Conservation (phyloP, 495 filamentous ascomycete genomes). For the Xylaria longipes region DNA sequence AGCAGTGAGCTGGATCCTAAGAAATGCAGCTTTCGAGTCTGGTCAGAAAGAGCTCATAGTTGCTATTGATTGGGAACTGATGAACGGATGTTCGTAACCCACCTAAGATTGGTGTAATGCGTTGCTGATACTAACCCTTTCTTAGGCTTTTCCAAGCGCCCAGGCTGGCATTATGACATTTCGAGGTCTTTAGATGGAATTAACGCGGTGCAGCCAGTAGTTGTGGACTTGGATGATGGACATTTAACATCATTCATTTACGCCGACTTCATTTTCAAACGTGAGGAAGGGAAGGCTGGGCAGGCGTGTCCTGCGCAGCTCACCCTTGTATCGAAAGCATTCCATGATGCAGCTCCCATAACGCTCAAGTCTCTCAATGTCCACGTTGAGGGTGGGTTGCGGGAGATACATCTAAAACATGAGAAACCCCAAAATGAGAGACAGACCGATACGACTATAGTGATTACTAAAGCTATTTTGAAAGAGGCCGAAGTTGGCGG, state of each 20-base stretch:
- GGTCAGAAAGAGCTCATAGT: constrained; percentile 71
- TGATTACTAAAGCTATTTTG: constrained; percentile 38
- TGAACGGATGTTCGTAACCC: constrained; percentile 66
- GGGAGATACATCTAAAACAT: constrained; percentile 58
- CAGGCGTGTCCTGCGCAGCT: constrained; percentile 78
- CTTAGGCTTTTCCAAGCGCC: constrained; percentile 64
- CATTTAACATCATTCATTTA: constrained; percentile 75
- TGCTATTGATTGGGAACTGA: constrained; percentile 84
- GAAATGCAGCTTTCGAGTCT: constrained; percentile 70
- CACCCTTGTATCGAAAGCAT: constrained; percentile 71
- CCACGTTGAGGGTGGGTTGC: constrained; percentile 72
- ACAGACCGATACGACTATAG: constrained; percentile 21
- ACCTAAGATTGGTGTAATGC: constrained; percentile 22
- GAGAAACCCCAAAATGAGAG: constrained; percentile 24
- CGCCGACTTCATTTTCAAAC: constrained; percentile 74
- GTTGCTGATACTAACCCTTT: constrained; percentile 2
- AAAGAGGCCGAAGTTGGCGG: constrained; percentile 29
- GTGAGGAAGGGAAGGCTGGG: constrained; percentile 81
- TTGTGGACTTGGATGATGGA: constrained; percentile 67
- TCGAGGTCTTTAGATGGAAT: constrained; percentile 68
- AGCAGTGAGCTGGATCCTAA: constrained; percentile 74
- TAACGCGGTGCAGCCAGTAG: constrained; percentile 62
- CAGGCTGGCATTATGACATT: constrained; percentile 76
- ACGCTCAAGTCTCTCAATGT: constrained; percentile 69
- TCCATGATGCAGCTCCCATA: constrained; percentile 66